Conservation (phyloP, 805 yeast species). For the Jamesozyma spencerorum region DNA sequence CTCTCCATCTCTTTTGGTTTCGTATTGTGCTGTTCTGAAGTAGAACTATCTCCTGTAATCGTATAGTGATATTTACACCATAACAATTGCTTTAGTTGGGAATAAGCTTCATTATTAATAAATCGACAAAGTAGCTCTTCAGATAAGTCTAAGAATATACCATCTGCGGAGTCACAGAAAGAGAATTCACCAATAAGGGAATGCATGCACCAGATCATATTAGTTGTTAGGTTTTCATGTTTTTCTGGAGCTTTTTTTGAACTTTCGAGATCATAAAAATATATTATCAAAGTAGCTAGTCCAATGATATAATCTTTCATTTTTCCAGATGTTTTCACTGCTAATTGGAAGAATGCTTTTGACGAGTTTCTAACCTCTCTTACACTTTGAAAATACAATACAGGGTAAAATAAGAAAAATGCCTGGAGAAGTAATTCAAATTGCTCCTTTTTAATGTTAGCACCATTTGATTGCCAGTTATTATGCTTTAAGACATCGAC, state of each 20-base stretch:
- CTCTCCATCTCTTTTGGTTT: constrained; percentile 32
- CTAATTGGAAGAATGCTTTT: constrained; percentile 36
- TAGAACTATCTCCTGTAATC: constrained; percentile 48
- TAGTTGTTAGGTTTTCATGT: constrained; percentile 7
- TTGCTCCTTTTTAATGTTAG: constrained; percentile 2
- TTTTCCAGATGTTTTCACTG: constrained; percentile 35
- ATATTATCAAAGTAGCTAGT: constrained; percentile 14
- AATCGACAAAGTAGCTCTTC: constrained; percentile 44
- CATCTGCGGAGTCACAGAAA: constrained; percentile 58
- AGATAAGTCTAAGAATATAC: constrained; percentile 51
- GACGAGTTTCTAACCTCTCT: constrained; percentile 32
- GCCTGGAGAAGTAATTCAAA: constrained; percentile 21
- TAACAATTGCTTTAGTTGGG: constrained; percentile 66
- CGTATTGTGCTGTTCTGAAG: constrained; percentile 60
- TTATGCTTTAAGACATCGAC: constrained; percentile 20
- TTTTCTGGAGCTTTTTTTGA: constrained; percentile 1
- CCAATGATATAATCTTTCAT: constrained; percentile 40
- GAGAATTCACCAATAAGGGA: constrained; percentile 60
- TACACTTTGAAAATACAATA: constrained; percentile 45
- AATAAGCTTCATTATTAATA: constrained; percentile 41
- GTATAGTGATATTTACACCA: constrained; percentile 69
- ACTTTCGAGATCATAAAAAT: constrained; percentile 7
- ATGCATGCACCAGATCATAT: constrained; percentile 52
- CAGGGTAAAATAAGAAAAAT: constrained; percentile 39
- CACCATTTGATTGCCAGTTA: constrained; percentile 30